These are phyloP conservation scores for Lophiostoma macrostomum DNA, from an alignment of 495 filamentous ascomycete genomes.

Conservation along the genomic window DNA sequence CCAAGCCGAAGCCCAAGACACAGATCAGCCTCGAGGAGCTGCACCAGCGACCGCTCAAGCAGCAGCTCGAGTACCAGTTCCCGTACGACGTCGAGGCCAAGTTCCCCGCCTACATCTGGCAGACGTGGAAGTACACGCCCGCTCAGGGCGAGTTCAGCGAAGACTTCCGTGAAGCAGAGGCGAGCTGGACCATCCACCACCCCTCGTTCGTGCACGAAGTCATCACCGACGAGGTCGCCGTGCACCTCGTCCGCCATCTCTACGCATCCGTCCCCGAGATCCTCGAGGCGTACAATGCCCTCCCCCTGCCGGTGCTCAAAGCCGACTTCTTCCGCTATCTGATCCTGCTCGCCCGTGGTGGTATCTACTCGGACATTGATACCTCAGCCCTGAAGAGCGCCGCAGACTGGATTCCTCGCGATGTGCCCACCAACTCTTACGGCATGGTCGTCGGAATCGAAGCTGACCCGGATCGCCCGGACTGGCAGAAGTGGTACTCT, in stretches of 20 bases:
- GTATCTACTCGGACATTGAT: conserved; percentile 96
- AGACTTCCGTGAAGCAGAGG: conserved; percentile 73
- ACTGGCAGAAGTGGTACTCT: conserved; percentile 96
- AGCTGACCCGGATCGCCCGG: conserved; percentile 86
- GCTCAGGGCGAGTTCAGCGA: conserved; percentile 73
- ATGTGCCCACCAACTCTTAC: conserved; percentile 69
- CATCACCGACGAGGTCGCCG: conserved; percentile 83
- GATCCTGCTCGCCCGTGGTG: conserved; percentile 87
- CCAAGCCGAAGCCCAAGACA: conserved; percentile 46
- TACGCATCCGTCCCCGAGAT: conserved; percentile 88
- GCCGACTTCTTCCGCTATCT: conserved; percentile 98
- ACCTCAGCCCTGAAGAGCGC: conserved; percentile 80
- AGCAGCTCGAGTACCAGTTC: conserved; percentile 88
- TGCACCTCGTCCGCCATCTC: conserved; percentile 76
- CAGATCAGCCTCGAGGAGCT: conserved; percentile 42
- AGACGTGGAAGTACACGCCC: conserved; percentile 95
- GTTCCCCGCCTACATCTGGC: conserved; percentile 98
- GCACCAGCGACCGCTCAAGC: conserved; percentile 56
- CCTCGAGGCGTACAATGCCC: conserved; percentile 80
- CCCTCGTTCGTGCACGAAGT: conserved; percentile 94
- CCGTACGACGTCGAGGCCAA: conserved; percentile 82
- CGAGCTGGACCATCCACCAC: conserved; percentile 86
- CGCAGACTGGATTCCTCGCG: conserved; percentile 78
- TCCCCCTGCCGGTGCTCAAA: conserved; percentile 87
- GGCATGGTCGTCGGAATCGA: conserved; percentile 93